Base-by-base conservation (phyloP, 2,329 filamentous ascomycete species). In the Hypomyces perniciosus region DNA sequence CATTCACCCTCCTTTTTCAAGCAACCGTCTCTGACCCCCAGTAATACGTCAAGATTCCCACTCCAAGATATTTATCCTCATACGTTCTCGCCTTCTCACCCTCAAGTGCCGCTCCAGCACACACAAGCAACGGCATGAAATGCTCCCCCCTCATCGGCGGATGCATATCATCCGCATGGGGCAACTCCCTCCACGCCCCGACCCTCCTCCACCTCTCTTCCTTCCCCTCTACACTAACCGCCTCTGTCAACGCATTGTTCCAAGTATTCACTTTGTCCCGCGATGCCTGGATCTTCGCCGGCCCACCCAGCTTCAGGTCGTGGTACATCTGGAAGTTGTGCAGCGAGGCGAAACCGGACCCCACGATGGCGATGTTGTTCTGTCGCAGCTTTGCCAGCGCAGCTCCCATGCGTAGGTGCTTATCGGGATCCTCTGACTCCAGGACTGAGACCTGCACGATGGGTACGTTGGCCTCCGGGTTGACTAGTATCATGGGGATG, bases 361-460 rank as follows among this genome's bases (percentile, higher is more conserved):
- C 80, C 38, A 83, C 58, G 50, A 83, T 72, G 57, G 79, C 79
- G n/a, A 83, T 68, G 63, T 79, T 79, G 29, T 72, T 65, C 35
- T 68, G 66, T 10, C 79, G 76, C 44, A 83, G 73, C 7, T 60
- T 58, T 9, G 63, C 61, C 8, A 83, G 72, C 2, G 80, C 80
- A 26, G 67, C 69, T 31, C 80, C 80, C 67, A 82, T 75, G 41
- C 69, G 69, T 52, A 75, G 70, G 62, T 81, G 78, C 27, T 62
- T 53, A 1, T 64, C 62, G 0, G 79, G 69, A 44, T 77, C 72
- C 59, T 83, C 79, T 13, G 71, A 76, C 29, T 59, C 56, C 4
- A 83, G 72, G 8, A 83, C 77, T 1, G 75, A 79, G 49, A 83
- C 59, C 60, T 82, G 79, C n/a, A 83, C 68, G 30, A 83, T 69